These are phyloP conservation scores for Carallia pectinifolia DNA, from an alignment of 345 rosid species.

Conservation along the genomic window DNA sequence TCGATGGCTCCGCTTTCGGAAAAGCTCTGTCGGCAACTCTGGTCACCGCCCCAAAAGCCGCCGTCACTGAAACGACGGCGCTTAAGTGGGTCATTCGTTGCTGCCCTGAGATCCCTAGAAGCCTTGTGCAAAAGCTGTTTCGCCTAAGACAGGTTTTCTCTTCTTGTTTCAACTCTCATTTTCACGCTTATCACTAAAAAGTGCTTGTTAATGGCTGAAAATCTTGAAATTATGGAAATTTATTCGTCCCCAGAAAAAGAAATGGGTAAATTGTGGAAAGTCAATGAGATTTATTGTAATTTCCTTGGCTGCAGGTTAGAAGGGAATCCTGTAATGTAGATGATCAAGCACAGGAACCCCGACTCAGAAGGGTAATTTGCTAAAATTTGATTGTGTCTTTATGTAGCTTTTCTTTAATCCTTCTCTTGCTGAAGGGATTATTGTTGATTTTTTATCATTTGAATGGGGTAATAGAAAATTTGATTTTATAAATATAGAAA, in stretches of 20 bases:
- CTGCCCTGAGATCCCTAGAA: constrained; percentile 85
- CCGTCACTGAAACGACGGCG: constrained; percentile 50
- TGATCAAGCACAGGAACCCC: constrained; percentile 34
- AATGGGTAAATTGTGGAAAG: no score
- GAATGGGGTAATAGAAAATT: no score
- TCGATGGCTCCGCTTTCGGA: constrained; percentile 46
- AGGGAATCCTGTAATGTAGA: constrained; percentile 42
- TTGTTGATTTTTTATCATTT: no score
- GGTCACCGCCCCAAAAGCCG: constrained; percentile 1
- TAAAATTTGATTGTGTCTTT: no score
- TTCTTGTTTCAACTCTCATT: not conserved
- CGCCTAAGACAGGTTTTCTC: constrained; percentile 74
- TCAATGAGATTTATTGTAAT: not conserved
- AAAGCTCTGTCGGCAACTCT: constrained; percentile 34
- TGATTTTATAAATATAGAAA: no score
- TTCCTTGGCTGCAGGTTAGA: constrained; percentile 52
- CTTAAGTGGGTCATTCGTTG: constrained; percentile 79
- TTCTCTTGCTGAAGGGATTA: no score
- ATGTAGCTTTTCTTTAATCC: no score
- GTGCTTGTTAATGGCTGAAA: not conserved
- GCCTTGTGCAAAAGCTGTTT: constrained; percentile 79
- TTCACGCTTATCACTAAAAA: not conserved
- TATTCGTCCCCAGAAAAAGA: not conserved
- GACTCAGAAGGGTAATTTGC: constrained; percentile 58
- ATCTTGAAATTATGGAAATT: not conserved